Conservation (phyloP, 1,139 yeast species). For the Yamadazyma jaroonii region DNA sequence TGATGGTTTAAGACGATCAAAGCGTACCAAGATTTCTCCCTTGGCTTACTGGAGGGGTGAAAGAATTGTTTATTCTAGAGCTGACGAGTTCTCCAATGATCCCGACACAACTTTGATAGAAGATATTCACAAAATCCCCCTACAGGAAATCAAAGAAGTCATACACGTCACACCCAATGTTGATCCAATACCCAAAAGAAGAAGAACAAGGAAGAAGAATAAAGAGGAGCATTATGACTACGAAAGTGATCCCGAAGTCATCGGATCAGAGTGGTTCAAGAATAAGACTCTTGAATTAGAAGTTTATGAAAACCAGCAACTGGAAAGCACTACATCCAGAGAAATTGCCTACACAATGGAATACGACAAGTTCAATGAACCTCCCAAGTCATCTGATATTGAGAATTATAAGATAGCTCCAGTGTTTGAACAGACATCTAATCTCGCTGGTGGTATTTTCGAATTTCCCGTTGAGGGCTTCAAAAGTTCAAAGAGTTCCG, state of each 20-base stretch:
- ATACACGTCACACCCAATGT: slow-evolving; percentile 43
- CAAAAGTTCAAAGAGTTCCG: slow-evolving; percentile 63
- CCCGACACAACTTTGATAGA: slow-evolving; percentile 35
- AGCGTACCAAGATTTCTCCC: slow-evolving; percentile 67
- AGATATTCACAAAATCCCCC: slow-evolving; percentile 40
- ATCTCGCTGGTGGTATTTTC: slow-evolving; percentile 75
- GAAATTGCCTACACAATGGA: slow-evolving; percentile 69
- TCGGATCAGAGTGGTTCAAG: slow-evolving; percentile 57
- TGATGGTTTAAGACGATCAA: slow-evolving; percentile 50
- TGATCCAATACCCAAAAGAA: neutral
- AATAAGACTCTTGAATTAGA: slow-evolving; percentile 46
- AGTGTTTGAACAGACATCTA: slow-evolving; percentile 63
- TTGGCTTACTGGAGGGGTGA: slow-evolving; percentile 88
- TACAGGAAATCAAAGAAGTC: slow-evolving; percentile 61
- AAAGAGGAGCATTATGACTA: slow-evolving; percentile 23
- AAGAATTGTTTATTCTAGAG: slow-evolving; percentile 59
- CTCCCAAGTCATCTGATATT: slow-evolving; percentile 30
- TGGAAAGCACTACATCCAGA: slow-evolving; percentile 41
- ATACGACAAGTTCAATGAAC: slow-evolving; percentile 40
- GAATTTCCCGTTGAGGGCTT: slow-evolving; percentile 63
- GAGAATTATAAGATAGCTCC: slow-evolving; percentile 65
- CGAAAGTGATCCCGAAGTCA: slow-evolving; percentile 41
- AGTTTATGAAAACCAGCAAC: slow-evolving; percentile 53
- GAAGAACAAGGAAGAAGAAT: neutral
- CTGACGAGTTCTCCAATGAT: slow-evolving; percentile 36